Percentiles rank a stretch among this genome's conserved stretches.
phyloP scores from a whole-genome alignment of 352 stramenopile species.

The Pythium plurisporium region DNA sequence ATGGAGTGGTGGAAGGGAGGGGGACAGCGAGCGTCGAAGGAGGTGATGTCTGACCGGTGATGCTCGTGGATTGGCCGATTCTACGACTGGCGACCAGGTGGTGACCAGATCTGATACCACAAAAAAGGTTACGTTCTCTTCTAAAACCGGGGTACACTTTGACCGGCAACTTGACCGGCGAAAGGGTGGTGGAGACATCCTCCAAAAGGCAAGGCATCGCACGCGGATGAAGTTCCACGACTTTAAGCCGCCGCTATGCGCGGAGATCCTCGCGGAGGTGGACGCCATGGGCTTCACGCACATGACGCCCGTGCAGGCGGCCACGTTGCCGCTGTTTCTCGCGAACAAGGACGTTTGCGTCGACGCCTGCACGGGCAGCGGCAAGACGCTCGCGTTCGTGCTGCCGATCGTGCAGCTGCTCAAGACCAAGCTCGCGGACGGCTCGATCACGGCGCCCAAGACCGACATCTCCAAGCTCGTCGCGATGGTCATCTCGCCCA shows the following conservation, averaged over 20 bases:
- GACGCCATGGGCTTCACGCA: slow-evolving; percentile 80
- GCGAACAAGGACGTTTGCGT: slow-evolving; percentile 93
- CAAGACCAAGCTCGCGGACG: slow-evolving; percentile 52
- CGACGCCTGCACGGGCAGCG: slow-evolving; percentile 92
- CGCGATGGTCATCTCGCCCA: slow-evolving; percentile 86
- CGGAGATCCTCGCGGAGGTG: slow-evolving; percentile 64
- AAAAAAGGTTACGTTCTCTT: neutral
- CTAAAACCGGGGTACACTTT: slow-evolving; percentile 12
- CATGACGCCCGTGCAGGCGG: slow-evolving; percentile 91
- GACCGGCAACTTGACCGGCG: neutral
- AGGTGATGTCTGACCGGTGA: slow-evolving; percentile 3
- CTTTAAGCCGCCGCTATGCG: slow-evolving; percentile 73
- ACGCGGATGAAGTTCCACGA: slow-evolving; percentile 78
- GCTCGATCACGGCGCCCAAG: slow-evolving; percentile 46
- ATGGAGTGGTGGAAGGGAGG: too few species aligned
- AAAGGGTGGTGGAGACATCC: too few species aligned
- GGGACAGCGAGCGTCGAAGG: too few species aligned
- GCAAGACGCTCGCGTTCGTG: slow-evolving; percentile 95
- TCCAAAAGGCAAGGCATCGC: neutral
- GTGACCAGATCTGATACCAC: slow-evolving; percentile 2
- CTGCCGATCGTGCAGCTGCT: slow-evolving; percentile 93
- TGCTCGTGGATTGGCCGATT: slow-evolving; percentile 6
- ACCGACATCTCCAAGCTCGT: slow-evolving; percentile 68
- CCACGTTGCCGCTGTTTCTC: slow-evolving; percentile 91
- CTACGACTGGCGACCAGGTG: neutral